Evolutionary conservation across 2,329 filamentous ascomycete species (phyloP), one percentile per base, ranked within the genome.

Genomic region (Ceratocystis papillata): DNA sequence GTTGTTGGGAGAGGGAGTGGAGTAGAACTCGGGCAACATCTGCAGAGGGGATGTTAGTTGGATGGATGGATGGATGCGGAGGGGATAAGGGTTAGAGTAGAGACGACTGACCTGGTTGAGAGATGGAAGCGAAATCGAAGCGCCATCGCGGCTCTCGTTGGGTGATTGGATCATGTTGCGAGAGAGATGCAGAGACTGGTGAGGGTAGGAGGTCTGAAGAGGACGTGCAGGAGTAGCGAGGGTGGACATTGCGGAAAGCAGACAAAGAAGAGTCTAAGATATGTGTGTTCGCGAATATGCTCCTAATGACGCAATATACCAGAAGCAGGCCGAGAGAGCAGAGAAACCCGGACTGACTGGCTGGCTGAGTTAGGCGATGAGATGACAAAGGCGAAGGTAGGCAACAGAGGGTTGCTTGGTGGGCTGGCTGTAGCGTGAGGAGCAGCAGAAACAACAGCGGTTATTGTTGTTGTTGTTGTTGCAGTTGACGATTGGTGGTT

Each of bases 31-130:
- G 63, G 69, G 74, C 67, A 71, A 73, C 70, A 72, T 71, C 65
- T 72, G 73, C 10, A 76, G 70, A 46, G 25, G 61, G 20, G 4
- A 2, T 2, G 63, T 65, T 65, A 65, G 41, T 28, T 28, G 28
- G 28, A 28, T 1, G 22, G 48, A 10, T 4, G 48, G 10, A 5
- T 22, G 48, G n/a, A 28, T 5, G 5, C 28, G 30, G 1, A 6
- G n/a, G 12, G 7, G 5, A 20, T 1, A 48, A 20, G 15, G 22
- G 8, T 5, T 2, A 6, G 20, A 3, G 25, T 3, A 15, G 22
- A 17, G 22, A 22, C 28, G 6, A 63, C 71, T 66, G 78, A 82
- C 80, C 78, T 81, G 78, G 69, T 79, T 76, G 62, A 83, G 81
- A 1, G 81, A 79, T 22, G 81, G 81, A 25, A 83, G 74, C 45